These are phyloP conservation scores for Ophiostoma novo-ulmi DNA, from an alignment of 2,329 filamentous ascomycete species.

Conservation along the genomic window DNA sequence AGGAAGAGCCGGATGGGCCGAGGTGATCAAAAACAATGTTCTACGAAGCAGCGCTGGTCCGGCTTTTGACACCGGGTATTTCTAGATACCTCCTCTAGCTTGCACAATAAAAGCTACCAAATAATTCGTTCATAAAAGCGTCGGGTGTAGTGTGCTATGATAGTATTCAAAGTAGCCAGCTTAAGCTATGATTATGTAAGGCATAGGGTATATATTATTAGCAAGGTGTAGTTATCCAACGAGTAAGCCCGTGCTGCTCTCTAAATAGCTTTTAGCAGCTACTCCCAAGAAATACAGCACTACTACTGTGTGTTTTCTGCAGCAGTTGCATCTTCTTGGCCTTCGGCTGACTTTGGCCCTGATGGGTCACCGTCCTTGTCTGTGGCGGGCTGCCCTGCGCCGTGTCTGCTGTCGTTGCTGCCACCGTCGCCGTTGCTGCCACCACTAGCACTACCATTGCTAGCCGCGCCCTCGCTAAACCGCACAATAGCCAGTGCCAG, in stretches of 20 bases:
- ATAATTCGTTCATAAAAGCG: not conserved
- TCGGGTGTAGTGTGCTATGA: not conserved
- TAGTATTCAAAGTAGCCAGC: too few relatives aligned
- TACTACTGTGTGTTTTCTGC: not conserved
- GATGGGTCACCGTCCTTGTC: not conserved
- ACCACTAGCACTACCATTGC: slow-evolving; percentile 25
- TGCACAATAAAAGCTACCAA: not conserved
- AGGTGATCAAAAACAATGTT: not conserved
- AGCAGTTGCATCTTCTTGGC: not conserved
- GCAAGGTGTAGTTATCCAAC: too few relatives aligned
- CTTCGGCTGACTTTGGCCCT: not conserved
- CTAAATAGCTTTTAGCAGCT: too few relatives aligned
- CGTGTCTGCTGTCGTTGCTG: not conserved
- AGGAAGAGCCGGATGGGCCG: not conserved
- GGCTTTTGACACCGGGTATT: not conserved
- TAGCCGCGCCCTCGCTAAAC: slow-evolving; percentile 40
- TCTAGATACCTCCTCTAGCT: not conserved
- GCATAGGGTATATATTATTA: too few relatives aligned
- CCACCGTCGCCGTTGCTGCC: slow-evolving; percentile 22
- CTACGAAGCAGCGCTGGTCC: not conserved
- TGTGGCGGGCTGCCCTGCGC: not conserved
- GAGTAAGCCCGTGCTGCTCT: too few relatives aligned
- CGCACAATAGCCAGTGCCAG: slow-evolving; percentile 49
- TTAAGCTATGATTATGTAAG: too few relatives aligned
- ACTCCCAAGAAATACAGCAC: too few relatives aligned